phyloP scores from a whole-genome alignment of 805 yeast species.

The Lipomyces orientalis region DNA sequence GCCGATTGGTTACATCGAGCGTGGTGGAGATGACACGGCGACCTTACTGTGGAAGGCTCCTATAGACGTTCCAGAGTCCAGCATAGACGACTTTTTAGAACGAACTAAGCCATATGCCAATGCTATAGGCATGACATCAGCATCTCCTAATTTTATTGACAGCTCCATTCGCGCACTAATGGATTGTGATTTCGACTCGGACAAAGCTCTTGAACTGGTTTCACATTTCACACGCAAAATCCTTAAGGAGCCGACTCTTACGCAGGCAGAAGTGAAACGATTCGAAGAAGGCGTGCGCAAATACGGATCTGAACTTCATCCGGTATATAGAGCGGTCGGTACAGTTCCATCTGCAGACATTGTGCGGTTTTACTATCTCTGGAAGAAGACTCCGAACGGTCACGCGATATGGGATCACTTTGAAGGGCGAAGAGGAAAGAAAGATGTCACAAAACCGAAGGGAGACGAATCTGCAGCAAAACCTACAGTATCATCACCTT shows the following conservation, averaged over 20 bases:
- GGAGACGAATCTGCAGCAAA: slow-evolving; percentile 34
- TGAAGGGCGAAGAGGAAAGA: slow-evolving; percentile 71
- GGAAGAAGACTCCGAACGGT: slow-evolving; percentile 88
- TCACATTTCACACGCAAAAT: slow-evolving; percentile 58
- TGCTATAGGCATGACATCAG: slow-evolving; percentile 58
- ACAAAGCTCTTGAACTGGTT: slow-evolving; percentile 56
- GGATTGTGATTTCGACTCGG: slow-evolving; percentile 57
- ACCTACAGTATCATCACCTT: slow-evolving; percentile 40
- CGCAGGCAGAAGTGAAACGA: slow-evolving; percentile 61
- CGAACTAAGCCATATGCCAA: slow-evolving; percentile 64
- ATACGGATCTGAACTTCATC: slow-evolving; percentile 79
- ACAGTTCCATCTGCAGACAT: slow-evolving; percentile 77
- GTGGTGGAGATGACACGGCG: slow-evolving; percentile 74
- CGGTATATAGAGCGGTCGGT: slow-evolving; percentile 71
- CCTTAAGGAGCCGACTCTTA: slow-evolving; percentile 79
- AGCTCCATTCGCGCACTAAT: slow-evolving; percentile 63
- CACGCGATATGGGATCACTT: slow-evolving; percentile 80
- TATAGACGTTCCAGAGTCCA: slow-evolving; percentile 38
- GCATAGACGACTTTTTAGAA: slow-evolving; percentile 60
- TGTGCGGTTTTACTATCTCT: slow-evolving; percentile 84
- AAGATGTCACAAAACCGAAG: slow-evolving; percentile 48
- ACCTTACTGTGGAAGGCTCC: slow-evolving; percentile 70
- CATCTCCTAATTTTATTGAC: slow-evolving; percentile 84
- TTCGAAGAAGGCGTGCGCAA: slow-evolving; percentile 78
- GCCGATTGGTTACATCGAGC: slow-evolving; percentile 80